phyloP scores from a whole-genome alignment of 306 rosid genomes.

The Fragaria nilgerrensis region DNA sequence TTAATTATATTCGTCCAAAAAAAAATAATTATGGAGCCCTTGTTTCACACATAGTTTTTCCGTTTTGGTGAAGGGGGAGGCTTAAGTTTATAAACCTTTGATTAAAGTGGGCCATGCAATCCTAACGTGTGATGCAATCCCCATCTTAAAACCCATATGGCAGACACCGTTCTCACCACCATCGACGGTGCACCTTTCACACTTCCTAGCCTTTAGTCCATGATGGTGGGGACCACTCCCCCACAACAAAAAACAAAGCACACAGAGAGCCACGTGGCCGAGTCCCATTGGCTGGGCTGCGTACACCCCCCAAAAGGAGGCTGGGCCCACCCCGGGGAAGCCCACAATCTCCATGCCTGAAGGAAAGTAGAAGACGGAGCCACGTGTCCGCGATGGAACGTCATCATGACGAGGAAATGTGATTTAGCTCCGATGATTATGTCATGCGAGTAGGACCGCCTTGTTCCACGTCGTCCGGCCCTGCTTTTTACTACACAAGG shows the following conservation, averaged over 20 bases:
- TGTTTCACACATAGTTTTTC: background rate
- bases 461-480: constrained; percentile 47
- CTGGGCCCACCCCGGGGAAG: constrained; percentile 1
- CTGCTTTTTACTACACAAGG: constrained; percentile 4
- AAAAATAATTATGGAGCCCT: no score
- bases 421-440: constrained; percentile 43
- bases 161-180: constrained; percentile 80
- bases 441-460: constrained; percentile 45
- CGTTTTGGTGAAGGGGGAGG: no score
- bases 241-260: background rate
- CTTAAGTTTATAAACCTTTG: background rate
- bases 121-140: constrained; percentile 43
- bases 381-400: constrained; percentile 67
- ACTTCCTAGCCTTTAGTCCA: background rate
- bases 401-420: constrained; percentile 52
- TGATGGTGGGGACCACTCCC: constrained; percentile 44
- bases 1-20: no score
- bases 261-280: constrained; percentile 29
- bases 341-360: constrained; percentile 46
- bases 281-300: background rate
- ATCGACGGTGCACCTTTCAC: constrained; percentile 62
- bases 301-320: constrained; percentile 25
- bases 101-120: constrained; percentile 5
- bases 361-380: constrained; percentile 41
- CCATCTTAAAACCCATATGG: constrained; percentile 45